phyloP scores from a whole-genome alignment of 2,329 filamentous ascomycete genomes.

The Penicillium nordicum region DNA sequence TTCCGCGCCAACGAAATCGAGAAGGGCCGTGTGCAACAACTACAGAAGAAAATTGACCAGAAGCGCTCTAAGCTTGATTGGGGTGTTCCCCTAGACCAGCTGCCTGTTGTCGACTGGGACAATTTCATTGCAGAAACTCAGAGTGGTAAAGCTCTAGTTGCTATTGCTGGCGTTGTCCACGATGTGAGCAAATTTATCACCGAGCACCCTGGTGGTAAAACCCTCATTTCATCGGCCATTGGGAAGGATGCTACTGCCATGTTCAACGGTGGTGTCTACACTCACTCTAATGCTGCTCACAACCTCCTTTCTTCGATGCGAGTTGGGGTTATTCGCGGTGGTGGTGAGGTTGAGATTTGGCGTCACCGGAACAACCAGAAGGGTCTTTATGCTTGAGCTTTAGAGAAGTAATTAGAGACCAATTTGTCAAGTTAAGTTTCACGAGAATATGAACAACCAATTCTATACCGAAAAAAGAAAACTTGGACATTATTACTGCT shows the following conservation, averaged over 20 bases:
- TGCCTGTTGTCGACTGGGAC: conserved; percentile 82
- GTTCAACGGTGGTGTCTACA: conserved; percentile 88
- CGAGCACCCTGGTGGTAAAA: conserved; percentile 83
- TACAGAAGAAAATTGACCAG: conserved; percentile 90
- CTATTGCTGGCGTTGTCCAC: conserved; percentile 80
- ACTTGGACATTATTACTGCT: too few species aligned
- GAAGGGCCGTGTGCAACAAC: conserved; percentile 82
- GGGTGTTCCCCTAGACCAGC: conserved; percentile 78
- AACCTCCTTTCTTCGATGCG: conserved; percentile 86
- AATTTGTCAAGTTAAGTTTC: not conserved
- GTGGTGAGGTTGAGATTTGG: conserved; percentile 89
- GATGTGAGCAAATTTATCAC: conserved; percentile 81
- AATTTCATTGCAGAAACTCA: conserved; percentile 75
- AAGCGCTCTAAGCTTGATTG: conserved; percentile 78
- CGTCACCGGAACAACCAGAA: conserved; percentile 67
- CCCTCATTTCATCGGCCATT: conserved; percentile 75
- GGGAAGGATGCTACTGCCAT: conserved; percentile 87
- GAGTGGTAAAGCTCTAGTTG: conserved; percentile 71
- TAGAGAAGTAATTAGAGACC: not conserved
- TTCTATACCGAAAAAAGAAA: not conserved
- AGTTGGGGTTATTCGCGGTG: conserved; percentile 79
- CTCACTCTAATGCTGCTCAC: conserved; percentile 85
- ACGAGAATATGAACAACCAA: not conserved
- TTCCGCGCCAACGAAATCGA: conserved; percentile 91
- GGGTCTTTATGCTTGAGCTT: conserved; percentile 49